phyloP scores from a whole-genome alignment of 441 rosid species.

The Breynia disticha region DNA sequence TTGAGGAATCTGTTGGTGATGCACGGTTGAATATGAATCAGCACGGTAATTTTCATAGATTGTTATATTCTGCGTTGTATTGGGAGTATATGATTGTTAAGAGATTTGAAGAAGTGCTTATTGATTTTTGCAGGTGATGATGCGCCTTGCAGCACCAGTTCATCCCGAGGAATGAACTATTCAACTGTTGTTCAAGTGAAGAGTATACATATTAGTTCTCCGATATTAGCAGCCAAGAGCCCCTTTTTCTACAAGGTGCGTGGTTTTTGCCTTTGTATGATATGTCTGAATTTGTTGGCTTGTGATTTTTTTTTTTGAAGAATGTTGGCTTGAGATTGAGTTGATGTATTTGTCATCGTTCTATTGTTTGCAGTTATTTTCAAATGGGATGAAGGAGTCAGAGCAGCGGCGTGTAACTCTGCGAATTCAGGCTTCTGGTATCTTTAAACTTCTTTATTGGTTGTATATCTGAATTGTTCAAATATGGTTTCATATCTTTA shows the following conservation, averaged over 20 bases:
- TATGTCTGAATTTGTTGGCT: neutral
- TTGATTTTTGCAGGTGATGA: conserved; percentile 32
- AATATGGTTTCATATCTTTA: too few species aligned
- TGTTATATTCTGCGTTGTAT: neutral
- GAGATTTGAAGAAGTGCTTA: conserved; percentile 5
- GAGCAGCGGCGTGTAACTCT: conserved; percentile 77
- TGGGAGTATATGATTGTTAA: neutral
- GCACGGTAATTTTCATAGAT: conserved; percentile 15
- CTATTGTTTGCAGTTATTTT: conserved; percentile 48
- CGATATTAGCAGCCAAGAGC: conserved; percentile 73
- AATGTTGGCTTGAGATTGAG: conserved; percentile 12
- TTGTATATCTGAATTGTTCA: too few species aligned
- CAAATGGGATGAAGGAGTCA: conserved; percentile 87
- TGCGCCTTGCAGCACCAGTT: conserved; percentile 22
- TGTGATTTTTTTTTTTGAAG: conserved; percentile 60
- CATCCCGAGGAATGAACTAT: conserved; percentile 37
- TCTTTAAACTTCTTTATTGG: neutral
- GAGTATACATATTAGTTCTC: conserved; percentile 64
- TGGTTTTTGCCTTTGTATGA: neutral
- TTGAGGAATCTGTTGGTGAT: conserved; percentile 71
- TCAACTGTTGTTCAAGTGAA: conserved; percentile 38
- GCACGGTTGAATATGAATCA: conserved; percentile 13
- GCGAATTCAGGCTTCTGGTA: conserved; percentile 74
- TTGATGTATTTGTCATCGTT: neutral
- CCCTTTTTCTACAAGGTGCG: conserved; percentile 69